phyloP scores from a whole-genome alignment of 768 basidiomycete genomes.

The Leccinellum albellum region DNA sequence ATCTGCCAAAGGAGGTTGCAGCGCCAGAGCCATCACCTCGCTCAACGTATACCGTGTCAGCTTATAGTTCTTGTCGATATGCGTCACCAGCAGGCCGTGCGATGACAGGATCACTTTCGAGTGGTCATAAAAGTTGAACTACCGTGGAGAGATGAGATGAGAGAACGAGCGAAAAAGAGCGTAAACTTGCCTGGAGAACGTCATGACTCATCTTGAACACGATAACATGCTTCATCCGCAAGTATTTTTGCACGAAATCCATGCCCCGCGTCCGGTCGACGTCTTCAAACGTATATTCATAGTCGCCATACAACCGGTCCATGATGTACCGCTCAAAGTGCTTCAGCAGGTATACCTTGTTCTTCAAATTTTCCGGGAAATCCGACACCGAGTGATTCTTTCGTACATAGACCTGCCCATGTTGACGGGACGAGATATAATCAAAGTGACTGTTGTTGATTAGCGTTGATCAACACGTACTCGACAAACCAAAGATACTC shows the following conservation, averaged over 20 bases:
- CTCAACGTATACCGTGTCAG: constrained; percentile 70
- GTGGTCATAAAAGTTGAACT: constrained; percentile 99
- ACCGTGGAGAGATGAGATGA: constrained; percentile 4
- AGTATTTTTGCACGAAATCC: constrained; percentile 94
- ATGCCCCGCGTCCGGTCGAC: constrained; percentile 68
- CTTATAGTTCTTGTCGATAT: constrained; percentile 87
- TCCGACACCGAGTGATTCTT: constrained; percentile 65
- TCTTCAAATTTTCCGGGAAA: constrained; percentile 81
- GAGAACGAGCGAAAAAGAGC: neutral
- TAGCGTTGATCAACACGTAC: neutral
- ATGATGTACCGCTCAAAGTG: constrained; percentile 96
- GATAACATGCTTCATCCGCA: constrained; percentile 95
- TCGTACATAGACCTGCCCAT: constrained; percentile 65
- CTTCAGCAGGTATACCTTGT: constrained; percentile 87
- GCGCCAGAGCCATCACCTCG: constrained; percentile 60
- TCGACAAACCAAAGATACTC: constrained; percentile 25
- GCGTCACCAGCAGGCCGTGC: constrained; percentile 72
- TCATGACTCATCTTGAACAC: constrained; percentile 96
- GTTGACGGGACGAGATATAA: constrained; percentile 68
- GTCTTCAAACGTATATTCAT: constrained; percentile 79
- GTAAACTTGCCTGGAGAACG: constrained; percentile 72
- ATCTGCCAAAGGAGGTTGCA: constrained; percentile 40
- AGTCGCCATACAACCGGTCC: constrained; percentile 81
- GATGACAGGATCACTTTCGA: constrained; percentile 88
- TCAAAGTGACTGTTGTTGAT: constrained; percentile 63